Conservation (phyloP, 2,329 filamentous ascomycete genomes). For the Talaromyces sp. region DNA sequence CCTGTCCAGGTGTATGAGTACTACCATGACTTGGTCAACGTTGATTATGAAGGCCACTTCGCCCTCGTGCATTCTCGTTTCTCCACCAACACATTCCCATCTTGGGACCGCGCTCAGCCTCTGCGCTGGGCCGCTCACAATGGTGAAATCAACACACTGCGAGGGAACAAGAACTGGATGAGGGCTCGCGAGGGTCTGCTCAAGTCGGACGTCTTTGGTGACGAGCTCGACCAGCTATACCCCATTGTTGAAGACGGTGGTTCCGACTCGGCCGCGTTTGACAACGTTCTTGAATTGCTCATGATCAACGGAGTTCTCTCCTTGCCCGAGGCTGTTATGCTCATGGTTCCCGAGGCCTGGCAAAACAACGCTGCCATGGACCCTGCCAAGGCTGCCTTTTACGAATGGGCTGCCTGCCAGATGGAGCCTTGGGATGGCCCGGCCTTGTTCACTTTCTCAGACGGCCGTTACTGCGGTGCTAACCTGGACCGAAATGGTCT, state of each 20-base stretch:
- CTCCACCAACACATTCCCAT: conserved; percentile 97
- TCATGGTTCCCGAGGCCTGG: conserved; percentile 98
- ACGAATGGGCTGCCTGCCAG: conserved; percentile 96
- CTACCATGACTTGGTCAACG: conserved; percentile 93
- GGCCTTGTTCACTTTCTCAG: conserved; percentile 93
- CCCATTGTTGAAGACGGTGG: conserved; percentile 95
- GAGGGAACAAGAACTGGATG: conserved; percentile 99
- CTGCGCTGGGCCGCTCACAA: conserved; percentile 97
- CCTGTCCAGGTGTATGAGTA: conserved; percentile 96
- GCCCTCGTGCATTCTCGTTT: conserved; percentile 95
- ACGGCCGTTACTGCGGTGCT: conserved; percentile 93
- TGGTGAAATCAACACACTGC: conserved; percentile 95
- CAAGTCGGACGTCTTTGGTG: conserved; percentile 86
- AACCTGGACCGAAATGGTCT: conserved; percentile 95
- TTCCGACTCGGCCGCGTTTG: conserved; percentile 93
- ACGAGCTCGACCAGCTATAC: conserved; percentile 85
- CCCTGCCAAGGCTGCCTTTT: conserved; percentile 91
- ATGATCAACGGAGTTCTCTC: conserved; percentile 95
- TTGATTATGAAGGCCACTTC: conserved; percentile 96
- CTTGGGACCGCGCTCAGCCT: conserved; percentile 95
- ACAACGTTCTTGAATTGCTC: conserved; percentile 90
- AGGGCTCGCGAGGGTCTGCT: conserved; percentile 91
- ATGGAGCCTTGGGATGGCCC: conserved; percentile 99
- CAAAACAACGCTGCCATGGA: conserved; percentile 91
- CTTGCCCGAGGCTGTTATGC: conserved; percentile 92